Base-by-base conservation (phyloP, 805 yeast species). In the Starmerella apicola region DNA sequence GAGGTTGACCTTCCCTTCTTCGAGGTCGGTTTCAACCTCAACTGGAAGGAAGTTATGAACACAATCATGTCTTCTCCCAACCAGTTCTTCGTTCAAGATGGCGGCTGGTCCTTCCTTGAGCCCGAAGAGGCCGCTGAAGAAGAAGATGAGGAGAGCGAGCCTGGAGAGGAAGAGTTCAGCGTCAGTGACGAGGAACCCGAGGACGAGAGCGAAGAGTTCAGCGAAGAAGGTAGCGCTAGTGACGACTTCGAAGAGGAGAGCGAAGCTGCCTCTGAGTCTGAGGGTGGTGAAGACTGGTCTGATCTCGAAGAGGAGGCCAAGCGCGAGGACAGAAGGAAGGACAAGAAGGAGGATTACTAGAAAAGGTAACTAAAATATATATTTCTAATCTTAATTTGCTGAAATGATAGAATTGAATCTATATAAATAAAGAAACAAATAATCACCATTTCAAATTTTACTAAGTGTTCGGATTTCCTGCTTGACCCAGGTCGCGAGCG, bases 11-110 rank as follows among this genome's bases (percentile, higher is more conserved):
- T 91, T 48, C 95, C 98, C 28, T 78, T 71, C 65, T 81, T 86
- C 56, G 95, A 85, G 54, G 95, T 96, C 39, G 86, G 94, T 33
- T 80, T 91, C 64, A 88, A 88, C 65, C 76, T 91, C 72, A 85
- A 84, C 64, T 91, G 98, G 98, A 68, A 76, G 12, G 78, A 85
- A 19, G 86, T 91, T 57, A 88, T 91, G 95, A 88, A 85, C 63
- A 84, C 96, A 0, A 76, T 88, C 47, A 75, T 72, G 49, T 77
- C 85, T 3, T 95, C 91, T 60, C 97, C 98, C 12, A 84, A 84
- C 58, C 88, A 84, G 56, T 91, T 91, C 65, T 91, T 86, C 62
- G 42, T 38, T 7, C 64, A 72, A 35, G 93, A 83, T 54, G 98
- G 97, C 41, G 98, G 98, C 39, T 91, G 98, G 98, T 71, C 75